Percentiles rank a stretch among this genome's conserved stretches.
phyloP scores from a whole-genome alignment of 148 eudicot species.

The Rhododendron ferrugineum region DNA sequence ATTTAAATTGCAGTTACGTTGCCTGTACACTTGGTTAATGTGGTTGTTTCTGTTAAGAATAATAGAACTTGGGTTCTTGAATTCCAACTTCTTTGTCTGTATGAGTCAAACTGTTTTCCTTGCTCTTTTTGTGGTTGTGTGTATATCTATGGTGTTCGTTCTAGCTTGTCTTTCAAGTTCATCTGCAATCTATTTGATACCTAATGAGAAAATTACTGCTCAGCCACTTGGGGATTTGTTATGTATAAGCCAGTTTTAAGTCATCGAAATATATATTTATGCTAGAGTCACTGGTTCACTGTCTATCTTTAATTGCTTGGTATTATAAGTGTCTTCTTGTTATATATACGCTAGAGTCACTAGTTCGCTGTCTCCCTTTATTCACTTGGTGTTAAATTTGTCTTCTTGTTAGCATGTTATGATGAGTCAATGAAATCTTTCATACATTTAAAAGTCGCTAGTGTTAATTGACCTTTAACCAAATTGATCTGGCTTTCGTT shows the following conservation, averaged over 20 bases:
- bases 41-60: not conserved
- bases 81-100: not conserved
- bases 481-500: not conserved
- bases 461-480: not conserved
- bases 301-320: no score
- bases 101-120: not conserved
- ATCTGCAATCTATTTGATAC: not conserved
- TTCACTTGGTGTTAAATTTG: not conserved
- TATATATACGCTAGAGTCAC: not conserved
- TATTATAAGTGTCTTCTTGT: no score
- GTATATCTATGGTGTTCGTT: not conserved
- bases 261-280: not conserved
- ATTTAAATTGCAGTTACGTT: not conserved
- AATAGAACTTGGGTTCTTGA: not conserved
- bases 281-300: not conserved
- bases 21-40: not conserved
- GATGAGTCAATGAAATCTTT: not conserved
- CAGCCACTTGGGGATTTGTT: not conserved
- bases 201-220: not conserved
- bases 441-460: not conserved
- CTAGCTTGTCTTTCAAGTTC: not conserved
- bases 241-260: not conserved
- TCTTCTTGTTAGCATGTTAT: not conserved
- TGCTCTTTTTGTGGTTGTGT: not conserved
- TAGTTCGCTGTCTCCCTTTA: not conserved